Conservation (phyloP, 352 stramenopile genomes). For the Pythium insidiosum region DNA sequence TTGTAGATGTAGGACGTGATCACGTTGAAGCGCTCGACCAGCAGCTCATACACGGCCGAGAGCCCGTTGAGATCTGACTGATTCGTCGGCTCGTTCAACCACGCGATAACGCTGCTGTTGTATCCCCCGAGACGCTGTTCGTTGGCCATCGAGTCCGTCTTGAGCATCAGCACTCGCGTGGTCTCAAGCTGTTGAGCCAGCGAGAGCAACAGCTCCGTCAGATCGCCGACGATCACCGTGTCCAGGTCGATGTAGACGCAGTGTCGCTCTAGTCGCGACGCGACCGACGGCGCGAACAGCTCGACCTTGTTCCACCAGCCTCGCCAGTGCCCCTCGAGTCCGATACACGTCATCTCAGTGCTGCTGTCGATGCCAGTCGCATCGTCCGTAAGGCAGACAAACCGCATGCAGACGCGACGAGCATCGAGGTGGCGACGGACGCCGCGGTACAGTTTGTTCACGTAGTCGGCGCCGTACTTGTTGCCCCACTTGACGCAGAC, state of each 20-base stretch:
- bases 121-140: conserved; percentile 46
- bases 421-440: conserved; percentile 22
- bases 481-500: conserved; percentile 84
- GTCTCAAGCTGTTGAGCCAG: conserved; percentile 1
- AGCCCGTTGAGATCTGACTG: background rate
- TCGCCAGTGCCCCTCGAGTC: conserved; percentile 15
- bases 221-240: conserved; percentile 47
- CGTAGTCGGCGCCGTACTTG: conserved; percentile 78
- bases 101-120: conserved; percentile 77
- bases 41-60: conserved; percentile 16
- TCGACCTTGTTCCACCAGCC: conserved; percentile 84
- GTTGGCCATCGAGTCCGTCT: conserved; percentile 64
- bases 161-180: conserved; percentile 25
- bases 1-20: conserved; percentile 69
- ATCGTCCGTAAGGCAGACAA: conserved; percentile 73
- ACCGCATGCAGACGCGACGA: conserved; percentile 13
- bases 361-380: conserved; percentile 22
- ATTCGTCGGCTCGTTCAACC: conserved; percentile 13
- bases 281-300: conserved; percentile 32
- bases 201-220: conserved; percentile 29
- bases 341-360: background rate
- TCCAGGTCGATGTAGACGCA: conserved; percentile 74
- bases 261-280: conserved; percentile 3
- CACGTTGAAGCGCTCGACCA: conserved; percentile 25
- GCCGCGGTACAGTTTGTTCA: conserved; percentile 58